Percentiles rank a stretch among this genome's conserved stretches.
Conservation (phyloP, 2,329 filamentous ascomycete species). For the Claviceps sp. region DNA sequence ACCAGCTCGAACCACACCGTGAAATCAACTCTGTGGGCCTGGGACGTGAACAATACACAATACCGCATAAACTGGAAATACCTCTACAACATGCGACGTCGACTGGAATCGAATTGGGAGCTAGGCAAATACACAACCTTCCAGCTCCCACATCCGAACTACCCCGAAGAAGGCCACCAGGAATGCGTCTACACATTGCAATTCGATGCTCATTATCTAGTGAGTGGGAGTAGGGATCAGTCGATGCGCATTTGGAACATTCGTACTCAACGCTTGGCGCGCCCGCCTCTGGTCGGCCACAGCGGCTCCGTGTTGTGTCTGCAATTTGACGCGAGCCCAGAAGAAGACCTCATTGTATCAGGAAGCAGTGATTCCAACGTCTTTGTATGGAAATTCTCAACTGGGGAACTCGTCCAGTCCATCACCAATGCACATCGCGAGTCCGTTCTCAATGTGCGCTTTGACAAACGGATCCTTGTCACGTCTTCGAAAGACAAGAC, state of each 20-base stretch:
- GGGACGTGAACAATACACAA: slow-evolving; percentile 31
- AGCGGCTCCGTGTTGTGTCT: slow-evolving; percentile 80
- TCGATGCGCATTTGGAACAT: slow-evolving; percentile 86
- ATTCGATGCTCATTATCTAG: slow-evolving; percentile 71
- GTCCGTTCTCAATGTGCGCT: slow-evolving; percentile 85
- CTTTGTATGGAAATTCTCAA: slow-evolving; percentile 88
- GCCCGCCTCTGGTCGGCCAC: slow-evolving; percentile 64
- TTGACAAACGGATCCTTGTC: slow-evolving; percentile 81
- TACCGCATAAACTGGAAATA: slow-evolving; percentile 82
- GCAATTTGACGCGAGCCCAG: slow-evolving; percentile 80
- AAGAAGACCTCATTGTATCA: slow-evolving; percentile 86
- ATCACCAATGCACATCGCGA: slow-evolving; percentile 70
- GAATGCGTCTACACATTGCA: slow-evolving; percentile 96
- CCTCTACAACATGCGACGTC: slow-evolving; percentile 75
- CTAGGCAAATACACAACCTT: slow-evolving; percentile 73
- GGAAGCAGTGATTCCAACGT: slow-evolving; percentile 87
- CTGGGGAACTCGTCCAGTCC: slow-evolving; percentile 66
- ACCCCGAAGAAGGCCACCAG: slow-evolving; percentile 69
- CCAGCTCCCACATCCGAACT: slow-evolving; percentile 72
- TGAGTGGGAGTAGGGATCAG: slow-evolving; percentile 84
- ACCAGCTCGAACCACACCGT: slow-evolving; percentile 20
- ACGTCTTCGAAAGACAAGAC: slow-evolving; percentile 96
- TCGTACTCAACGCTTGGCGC: slow-evolving; percentile 62
- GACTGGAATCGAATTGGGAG: slow-evolving; percentile 85
- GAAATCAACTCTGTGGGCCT: slow-evolving; percentile 36